These are phyloP conservation scores for Boletus reticuloceps DNA, from an alignment of 768 basidiomycete species.

Conservation along the genomic window DNA sequence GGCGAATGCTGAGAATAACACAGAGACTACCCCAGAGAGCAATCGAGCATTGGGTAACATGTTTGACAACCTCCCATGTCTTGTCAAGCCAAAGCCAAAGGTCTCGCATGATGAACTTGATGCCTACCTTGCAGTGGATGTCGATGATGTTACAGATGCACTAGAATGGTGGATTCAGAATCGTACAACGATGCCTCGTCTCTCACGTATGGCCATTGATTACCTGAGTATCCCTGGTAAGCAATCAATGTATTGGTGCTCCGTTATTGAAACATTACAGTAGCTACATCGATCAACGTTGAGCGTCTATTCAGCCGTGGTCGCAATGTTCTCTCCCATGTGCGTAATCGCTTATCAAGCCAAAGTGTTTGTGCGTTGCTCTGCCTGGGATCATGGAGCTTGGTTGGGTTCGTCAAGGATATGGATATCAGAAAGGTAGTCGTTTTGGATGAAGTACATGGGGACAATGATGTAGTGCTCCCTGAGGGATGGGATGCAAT, in stretches of 20 bases:
- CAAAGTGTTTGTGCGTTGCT: conserved; percentile 27
- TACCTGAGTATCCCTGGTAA: no score
- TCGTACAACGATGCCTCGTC: not conserved
- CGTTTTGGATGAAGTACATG: not conserved
- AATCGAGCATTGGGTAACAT: not conserved
- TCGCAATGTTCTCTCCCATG: conserved; percentile 25
- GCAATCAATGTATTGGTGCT: no score
- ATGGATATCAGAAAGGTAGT: not conserved
- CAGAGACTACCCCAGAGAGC: no score
- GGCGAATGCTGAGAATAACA: no score
- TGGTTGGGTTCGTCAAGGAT: conserved; percentile 26
- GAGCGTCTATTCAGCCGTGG: conserved; percentile 2
- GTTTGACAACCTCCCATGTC: not conserved
- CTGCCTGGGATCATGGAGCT: conserved; percentile 36
- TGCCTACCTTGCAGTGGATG: not conserved
- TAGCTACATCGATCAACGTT: conserved; percentile 34
- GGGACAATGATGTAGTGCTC: no score
- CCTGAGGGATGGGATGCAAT: no score
- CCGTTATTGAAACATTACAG: conserved; percentile 2
- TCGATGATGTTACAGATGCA: not conserved
- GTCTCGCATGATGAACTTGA: not conserved
- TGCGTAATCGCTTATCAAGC: conserved; percentile 16
- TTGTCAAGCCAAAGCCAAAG: not conserved
- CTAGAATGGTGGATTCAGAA: not conserved
- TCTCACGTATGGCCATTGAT: not conserved